Evolutionary conservation across 352 stramenopile genomes (phyloP).

Genomic region (Hyphochytrium catenoides): DNA sequence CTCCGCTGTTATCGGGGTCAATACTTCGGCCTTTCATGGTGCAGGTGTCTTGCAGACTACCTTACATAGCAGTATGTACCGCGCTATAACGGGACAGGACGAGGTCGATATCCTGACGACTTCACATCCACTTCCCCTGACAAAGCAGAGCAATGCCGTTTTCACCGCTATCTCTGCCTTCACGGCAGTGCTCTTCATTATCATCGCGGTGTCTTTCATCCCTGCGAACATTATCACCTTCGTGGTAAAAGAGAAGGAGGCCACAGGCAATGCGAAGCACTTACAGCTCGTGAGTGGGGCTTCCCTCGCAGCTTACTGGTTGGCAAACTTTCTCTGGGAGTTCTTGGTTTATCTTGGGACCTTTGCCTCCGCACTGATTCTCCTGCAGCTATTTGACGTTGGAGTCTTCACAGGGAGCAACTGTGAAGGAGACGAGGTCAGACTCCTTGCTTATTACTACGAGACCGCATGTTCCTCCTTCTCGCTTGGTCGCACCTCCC

Average conservation of each 20-base stretch:
- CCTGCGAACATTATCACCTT: slow-evolving; percentile 76
- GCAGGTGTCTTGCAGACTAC: slow-evolving; percentile 30
- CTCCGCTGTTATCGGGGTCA: too few relatives aligned
- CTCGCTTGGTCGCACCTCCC: too few relatives aligned
- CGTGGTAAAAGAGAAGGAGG: slow-evolving; percentile 80
- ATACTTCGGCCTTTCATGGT: slow-evolving; percentile 25
- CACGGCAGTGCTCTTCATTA: slow-evolving; percentile 50
- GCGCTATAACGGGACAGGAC: slow-evolving; percentile 11
- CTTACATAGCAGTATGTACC: slow-evolving; percentile 28
- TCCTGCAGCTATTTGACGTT: slow-evolving; percentile 24
- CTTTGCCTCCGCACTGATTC: slow-evolving; percentile 14
- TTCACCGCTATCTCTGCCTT: slow-evolving; percentile 32
- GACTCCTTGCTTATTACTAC: too few relatives aligned
- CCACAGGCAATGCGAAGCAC: slow-evolving; percentile 80
- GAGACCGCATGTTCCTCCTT: too few relatives aligned
- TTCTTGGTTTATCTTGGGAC: slow-evolving; percentile 67
- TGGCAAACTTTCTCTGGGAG: slow-evolving; percentile 84
- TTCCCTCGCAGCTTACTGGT: slow-evolving; percentile 76
- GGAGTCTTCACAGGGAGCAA: slow-evolving; percentile 19
- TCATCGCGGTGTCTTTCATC: slow-evolving; percentile 76
- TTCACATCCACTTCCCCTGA: slow-evolving; percentile 23
- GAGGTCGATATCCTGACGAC: slow-evolving; percentile 20
- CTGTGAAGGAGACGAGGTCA: slow-evolving; percentile 25
- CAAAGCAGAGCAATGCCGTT: slow-evolving; percentile 16
- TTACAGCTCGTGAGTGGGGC: slow-evolving; percentile 84